Evolutionary conservation across 345 rosid species (phyloP).

Genomic region (Citrus mangshanensis): DNA sequence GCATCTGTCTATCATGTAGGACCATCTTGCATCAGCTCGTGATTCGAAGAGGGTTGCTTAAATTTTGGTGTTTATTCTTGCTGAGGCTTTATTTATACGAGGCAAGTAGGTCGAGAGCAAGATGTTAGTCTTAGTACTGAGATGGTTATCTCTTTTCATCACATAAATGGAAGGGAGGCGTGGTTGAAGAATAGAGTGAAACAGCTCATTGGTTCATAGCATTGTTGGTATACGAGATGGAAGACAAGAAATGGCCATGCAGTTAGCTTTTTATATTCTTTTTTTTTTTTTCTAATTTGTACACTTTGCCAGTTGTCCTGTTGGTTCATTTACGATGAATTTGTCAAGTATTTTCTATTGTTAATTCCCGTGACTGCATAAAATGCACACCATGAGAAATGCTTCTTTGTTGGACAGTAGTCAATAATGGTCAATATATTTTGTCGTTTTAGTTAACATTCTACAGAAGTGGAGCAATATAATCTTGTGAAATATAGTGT

Average conservation of each 20-base stretch:
- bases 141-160: slow-evolving; percentile 19
- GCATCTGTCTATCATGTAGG: slow-evolving; percentile 43
- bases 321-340: slow-evolving; percentile 11
- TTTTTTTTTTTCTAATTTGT: background rate
- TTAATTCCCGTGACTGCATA: background rate
- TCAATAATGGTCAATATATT: background rate
- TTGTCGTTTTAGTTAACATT: background rate
- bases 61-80: slow-evolving; percentile 4
- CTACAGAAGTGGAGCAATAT: background rate
- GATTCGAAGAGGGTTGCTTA: slow-evolving; percentile 62
- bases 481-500: background rate
- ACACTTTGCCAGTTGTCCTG: background rate
- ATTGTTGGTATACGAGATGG: slow-evolving; percentile 20
- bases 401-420: background rate
- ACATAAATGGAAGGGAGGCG: slow-evolving; percentile 18
- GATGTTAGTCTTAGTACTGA: background rate
- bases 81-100: background rate
- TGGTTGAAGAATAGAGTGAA: slow-evolving; percentile 8
- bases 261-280: background rate
- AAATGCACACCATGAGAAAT: background rate
- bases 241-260: slow-evolving; percentile 19
- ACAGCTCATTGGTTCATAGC: background rate
- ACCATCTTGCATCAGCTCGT: slow-evolving; percentile 76
- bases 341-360: slow-evolving; percentile 9
- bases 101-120: slow-evolving; percentile 10